Evolutionary conservation across 2,329 filamentous ascomycete genomes (phyloP).

Genomic region (Aspergillus pseudoterreus): DNA sequence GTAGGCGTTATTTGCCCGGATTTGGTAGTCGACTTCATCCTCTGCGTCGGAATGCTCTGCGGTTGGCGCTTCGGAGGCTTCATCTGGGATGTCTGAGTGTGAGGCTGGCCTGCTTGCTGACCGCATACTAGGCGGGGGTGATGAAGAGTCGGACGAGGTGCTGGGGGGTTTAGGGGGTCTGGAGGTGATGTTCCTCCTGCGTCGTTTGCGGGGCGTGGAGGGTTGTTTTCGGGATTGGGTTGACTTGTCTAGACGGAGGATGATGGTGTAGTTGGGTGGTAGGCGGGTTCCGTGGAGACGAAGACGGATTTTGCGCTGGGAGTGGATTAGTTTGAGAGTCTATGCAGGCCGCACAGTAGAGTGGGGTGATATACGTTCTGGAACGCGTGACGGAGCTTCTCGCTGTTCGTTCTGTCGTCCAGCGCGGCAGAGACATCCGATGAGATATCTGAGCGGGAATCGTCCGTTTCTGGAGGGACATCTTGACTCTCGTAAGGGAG

Average conservation of each 20-base stretch:
- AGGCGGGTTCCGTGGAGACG: conserved; percentile 53
- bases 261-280: conserved; percentile 52
- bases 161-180: conserved; percentile 4
- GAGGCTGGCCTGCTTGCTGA: background rate
- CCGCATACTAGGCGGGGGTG: conserved; percentile 4
- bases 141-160: conserved; percentile 19
- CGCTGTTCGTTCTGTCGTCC: conserved; percentile 27
- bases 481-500: conserved; percentile 42
- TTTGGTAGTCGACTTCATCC: conserved; percentile 47
- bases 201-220: conserved; percentile 18
- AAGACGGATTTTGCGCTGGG: conserved; percentile 54
- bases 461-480: conserved; percentile 35
- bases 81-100: background rate
- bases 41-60: conserved; percentile 10
- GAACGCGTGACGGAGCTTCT: conserved; percentile 53
- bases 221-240: conserved; percentile 14
- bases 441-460: conserved; percentile 21
- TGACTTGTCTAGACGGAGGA: conserved; percentile 46
- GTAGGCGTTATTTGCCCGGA: conserved; percentile 63
- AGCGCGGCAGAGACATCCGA: conserved; percentile 1
- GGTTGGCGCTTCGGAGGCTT: background rate
- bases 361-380: conserved; percentile 28
- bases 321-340: background rate
- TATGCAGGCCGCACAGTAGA: background rate
- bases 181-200: conserved; percentile 10